phyloP scores from a whole-genome alignment of 2,329 filamentous ascomycete species.

The Aspergillus calidoustus region DNA sequence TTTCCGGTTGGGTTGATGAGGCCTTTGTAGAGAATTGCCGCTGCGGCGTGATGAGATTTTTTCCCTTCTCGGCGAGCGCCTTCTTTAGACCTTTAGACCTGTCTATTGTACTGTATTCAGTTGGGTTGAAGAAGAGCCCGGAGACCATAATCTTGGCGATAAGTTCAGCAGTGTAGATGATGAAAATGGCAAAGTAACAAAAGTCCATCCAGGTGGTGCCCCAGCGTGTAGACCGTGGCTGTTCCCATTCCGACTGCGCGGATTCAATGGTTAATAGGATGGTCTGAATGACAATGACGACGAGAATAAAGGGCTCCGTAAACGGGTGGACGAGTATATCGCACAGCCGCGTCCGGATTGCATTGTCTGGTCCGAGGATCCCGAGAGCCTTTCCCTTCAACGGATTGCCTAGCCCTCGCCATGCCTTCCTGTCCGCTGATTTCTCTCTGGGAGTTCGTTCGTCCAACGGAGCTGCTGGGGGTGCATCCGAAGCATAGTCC shows the following conservation, averaged over 20 bases:
- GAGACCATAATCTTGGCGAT: conserved; percentile 86
- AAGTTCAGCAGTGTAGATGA: conserved; percentile 87
- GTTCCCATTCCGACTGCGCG: conserved; percentile 68
- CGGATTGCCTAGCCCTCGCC: conserved; percentile 66
- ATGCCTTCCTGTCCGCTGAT: conserved; percentile 45
- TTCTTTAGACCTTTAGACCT: conserved; percentile 74
- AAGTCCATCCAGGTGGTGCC: conserved; percentile 72
- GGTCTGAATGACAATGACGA: conserved; percentile 87
- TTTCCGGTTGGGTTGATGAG: conserved; percentile 47
- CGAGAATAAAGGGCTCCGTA: conserved; percentile 82
- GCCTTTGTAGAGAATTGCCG: conserved; percentile 69
- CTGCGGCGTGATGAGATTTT: conserved; percentile 79
- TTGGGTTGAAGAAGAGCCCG: conserved; percentile 86
- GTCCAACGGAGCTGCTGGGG: conserved; percentile 36
- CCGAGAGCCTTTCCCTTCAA: conserved; percentile 84
- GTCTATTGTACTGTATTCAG: conserved; percentile 90
- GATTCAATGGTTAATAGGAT: conserved; percentile 87
- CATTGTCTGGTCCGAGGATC: conserved; percentile 79
- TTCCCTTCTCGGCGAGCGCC: conserved; percentile 76
- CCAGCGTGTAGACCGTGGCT: conserved; percentile 66
- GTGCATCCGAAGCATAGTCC: conserved; percentile 51
- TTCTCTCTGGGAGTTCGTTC: conserved; percentile 44
- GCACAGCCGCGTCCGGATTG: conserved; percentile 74
- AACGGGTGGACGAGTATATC: conserved; percentile 83
- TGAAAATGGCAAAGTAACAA: conserved; percentile 79